Percentiles rank a stretch among this genome's conserved stretches.
Evolutionary conservation across 805 yeast genomes (phyloP).

Genomic region (Myxozyma monticola): DNA sequence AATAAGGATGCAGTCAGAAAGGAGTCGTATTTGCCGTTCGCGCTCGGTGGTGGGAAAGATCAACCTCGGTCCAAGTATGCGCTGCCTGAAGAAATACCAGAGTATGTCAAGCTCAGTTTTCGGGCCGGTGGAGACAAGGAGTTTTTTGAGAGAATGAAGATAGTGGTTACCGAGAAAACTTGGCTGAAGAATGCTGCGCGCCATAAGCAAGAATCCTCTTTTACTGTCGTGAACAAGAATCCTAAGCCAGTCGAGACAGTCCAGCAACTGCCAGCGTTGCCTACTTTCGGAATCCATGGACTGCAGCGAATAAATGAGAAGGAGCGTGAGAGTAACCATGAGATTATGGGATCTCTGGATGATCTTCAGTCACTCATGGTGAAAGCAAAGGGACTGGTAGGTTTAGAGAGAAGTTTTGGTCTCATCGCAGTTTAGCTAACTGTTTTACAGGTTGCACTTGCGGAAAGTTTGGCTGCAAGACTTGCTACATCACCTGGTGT

Average conservation of each 20-base stretch:
- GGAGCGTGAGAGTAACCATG: conserved; percentile 58
- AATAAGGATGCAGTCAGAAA: conserved; percentile 5
- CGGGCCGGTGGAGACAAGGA: conserved; percentile 64
- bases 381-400: conserved; percentile 70
- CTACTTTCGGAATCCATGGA: conserved; percentile 73
- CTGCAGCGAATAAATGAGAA: conserved; percentile 59
- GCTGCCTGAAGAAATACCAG: conserved; percentile 43
- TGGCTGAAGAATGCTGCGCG: conserved; percentile 43
- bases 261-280: conserved; percentile 41
- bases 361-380: conserved; percentile 75
- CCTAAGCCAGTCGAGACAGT: conserved; percentile 2
- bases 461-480: conserved; percentile 41
- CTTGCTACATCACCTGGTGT: conserved; percentile 39
- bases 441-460: no score
- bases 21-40: conserved; percentile 31
- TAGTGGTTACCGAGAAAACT: conserved; percentile 49
- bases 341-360: conserved; percentile 62
- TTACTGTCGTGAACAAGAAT: conserved; percentile 58
- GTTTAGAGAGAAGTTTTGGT: conserved; percentile 59
- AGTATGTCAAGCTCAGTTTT: conserved; percentile 68
- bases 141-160: conserved; percentile 51
- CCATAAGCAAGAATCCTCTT: conserved; percentile 6
- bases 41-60: conserved; percentile 30
- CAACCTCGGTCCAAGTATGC: conserved; percentile 46
- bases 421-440: no score